Evolutionary conservation across 2,329 filamentous ascomycete genomes (phyloP).

Genomic region (Clonostachys rhizophaga): DNA sequence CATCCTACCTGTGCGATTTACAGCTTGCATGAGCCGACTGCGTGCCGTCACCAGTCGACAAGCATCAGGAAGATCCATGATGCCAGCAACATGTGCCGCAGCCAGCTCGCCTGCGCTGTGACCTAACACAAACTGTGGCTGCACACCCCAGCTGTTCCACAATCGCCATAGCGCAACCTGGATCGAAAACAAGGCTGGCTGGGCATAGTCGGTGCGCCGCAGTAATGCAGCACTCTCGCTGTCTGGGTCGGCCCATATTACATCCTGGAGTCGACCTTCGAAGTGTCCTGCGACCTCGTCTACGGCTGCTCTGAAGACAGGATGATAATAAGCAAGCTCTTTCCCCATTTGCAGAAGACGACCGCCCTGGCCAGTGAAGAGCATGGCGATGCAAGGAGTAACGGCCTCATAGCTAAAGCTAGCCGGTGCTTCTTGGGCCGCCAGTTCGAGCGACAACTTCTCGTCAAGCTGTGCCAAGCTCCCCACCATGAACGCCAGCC

Average conservation of each 20-base stretch:
- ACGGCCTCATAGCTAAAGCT: neutral
- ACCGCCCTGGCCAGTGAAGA: slow-evolving; percentile 29
- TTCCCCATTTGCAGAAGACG: slow-evolving; percentile 22
- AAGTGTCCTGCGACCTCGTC: slow-evolving; percentile 10
- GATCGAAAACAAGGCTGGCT: slow-evolving; percentile 23
- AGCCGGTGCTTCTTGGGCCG: neutral
- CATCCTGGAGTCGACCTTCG: slow-evolving; percentile 11
- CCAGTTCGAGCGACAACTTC: neutral
- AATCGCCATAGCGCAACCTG: slow-evolving; percentile 21
- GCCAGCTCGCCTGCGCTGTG: slow-evolving; percentile 15
- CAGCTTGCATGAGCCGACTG: slow-evolving; percentile 38
- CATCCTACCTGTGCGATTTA: slow-evolving; percentile 28
- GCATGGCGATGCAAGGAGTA: slow-evolving; percentile 14
- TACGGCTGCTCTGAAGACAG: slow-evolving; percentile 17
- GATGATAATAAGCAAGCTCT: slow-evolving; percentile 13
- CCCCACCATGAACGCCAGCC: neutral
- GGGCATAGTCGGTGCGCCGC: slow-evolving; percentile 19
- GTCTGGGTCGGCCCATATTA: slow-evolving; percentile 19
- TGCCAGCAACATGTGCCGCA: slow-evolving; percentile 20
- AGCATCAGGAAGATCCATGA: slow-evolving; percentile 20
- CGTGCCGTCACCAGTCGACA: slow-evolving; percentile 21
- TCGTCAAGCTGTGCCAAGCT: slow-evolving; percentile 1
- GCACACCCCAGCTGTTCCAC: slow-evolving; percentile 20
- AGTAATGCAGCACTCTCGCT: slow-evolving; percentile 12
- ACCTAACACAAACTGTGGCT: slow-evolving; percentile 16